Conservation (phyloP, 352 stramenopile genomes). For the Phytophthora palmivora region DNA sequence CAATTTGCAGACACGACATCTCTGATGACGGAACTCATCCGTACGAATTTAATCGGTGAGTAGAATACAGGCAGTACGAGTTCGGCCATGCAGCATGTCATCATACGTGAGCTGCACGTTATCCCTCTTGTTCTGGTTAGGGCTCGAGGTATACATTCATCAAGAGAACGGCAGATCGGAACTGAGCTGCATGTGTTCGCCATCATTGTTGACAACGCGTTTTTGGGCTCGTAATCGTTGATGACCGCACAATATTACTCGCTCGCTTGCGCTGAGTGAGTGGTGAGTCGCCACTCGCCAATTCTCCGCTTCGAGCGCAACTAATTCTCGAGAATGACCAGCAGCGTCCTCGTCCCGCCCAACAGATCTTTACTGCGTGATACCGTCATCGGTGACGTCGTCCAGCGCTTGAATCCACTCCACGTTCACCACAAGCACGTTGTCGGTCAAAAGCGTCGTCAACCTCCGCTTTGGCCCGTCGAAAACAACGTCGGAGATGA, state of each 20-base stretch:
- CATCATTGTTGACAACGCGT: no score
- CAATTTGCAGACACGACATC: constrained; percentile 9
- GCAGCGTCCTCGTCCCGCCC: constrained; percentile 5
- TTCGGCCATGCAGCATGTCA: no score
- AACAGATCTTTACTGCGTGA: constrained; percentile 10
- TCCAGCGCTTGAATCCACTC: constrained; percentile 7
- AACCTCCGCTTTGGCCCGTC: neutral
- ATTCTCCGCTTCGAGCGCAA: neutral
- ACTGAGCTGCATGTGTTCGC: no score
- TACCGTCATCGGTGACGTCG: constrained; percentile 1
- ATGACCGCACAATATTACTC: constrained; percentile 13
- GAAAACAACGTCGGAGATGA: neutral
- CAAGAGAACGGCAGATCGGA: no score
- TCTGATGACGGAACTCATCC: neutral
- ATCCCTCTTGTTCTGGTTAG: neutral
- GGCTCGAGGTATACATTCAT: no score
- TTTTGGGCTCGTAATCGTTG: constrained; percentile 15
- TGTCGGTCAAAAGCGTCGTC: neutral
- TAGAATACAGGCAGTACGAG: no score
- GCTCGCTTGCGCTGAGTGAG: neutral
- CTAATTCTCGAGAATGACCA: constrained; percentile 6
- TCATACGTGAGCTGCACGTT: constrained; percentile 12
- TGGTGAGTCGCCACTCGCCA: constrained; percentile 13
- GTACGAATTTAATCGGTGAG: no score
- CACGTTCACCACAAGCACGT: constrained; percentile 3